Evolutionary conservation across 2,329 filamentous ascomycete genomes (phyloP).

Genomic region (Xylariaceae sp.): DNA sequence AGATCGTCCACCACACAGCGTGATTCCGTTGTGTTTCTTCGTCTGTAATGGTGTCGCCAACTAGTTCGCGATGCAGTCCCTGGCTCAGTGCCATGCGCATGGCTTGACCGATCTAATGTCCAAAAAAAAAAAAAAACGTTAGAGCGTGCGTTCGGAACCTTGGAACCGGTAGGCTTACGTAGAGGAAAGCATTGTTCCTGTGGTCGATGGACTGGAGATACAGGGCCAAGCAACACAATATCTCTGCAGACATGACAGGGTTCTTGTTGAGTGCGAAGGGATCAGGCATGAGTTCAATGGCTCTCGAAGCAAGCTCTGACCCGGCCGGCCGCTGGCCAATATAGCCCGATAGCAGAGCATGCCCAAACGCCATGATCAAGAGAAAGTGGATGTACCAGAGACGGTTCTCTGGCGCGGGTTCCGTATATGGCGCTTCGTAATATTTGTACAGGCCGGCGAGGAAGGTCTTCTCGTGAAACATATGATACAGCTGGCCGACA

Average conservation of each 20-base stretch:
- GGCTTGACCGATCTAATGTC: slow-evolving; percentile 7
- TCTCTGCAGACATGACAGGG: background rate
- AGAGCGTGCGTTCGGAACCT: background rate
- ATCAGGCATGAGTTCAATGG: slow-evolving; percentile 8
- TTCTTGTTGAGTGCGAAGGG: slow-evolving; percentile 3
- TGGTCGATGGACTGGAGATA: slow-evolving; percentile 8
- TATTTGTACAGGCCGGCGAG: background rate
- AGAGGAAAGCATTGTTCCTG: slow-evolving; percentile 1
- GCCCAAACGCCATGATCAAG: slow-evolving; percentile 5
- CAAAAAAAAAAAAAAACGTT: background rate
- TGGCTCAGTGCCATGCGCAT: slow-evolving; percentile 5
- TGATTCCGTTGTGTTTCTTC: slow-evolving; percentile 1
- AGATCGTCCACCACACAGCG: slow-evolving; percentile 5
- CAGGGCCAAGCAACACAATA: slow-evolving; percentile 5
- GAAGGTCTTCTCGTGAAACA: slow-evolving; percentile 5
- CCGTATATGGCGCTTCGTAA: slow-evolving; percentile 4
- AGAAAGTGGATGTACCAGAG: slow-evolving; percentile 6
- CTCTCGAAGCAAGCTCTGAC: slow-evolving; percentile 5
- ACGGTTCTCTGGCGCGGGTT: background rate
- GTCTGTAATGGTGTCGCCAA: slow-evolving; percentile 1
- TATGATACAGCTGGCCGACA: slow-evolving; percentile 2
- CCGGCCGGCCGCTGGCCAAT: background rate
- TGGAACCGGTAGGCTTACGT: background rate
- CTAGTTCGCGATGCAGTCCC: slow-evolving; percentile 5
- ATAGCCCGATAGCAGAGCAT: slow-evolving; percentile 3